Evolutionary conservation across 805 yeast species (phyloP).

Genomic region (Ogataea methylovora): DNA sequence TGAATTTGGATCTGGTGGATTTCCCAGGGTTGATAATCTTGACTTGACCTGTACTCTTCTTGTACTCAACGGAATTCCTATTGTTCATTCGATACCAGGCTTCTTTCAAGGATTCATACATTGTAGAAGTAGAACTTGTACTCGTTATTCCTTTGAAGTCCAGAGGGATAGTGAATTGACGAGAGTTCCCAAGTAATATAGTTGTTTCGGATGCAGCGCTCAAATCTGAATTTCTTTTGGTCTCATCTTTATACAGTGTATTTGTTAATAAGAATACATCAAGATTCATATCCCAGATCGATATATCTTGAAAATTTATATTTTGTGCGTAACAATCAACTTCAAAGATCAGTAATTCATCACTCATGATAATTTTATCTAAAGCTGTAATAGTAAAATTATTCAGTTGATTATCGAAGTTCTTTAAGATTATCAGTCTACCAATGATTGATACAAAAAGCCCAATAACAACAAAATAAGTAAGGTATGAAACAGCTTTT

Average conservation of each 20-base stretch:
- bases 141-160: constrained; percentile 20
- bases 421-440: constrained; percentile 17
- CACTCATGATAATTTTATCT: constrained; percentile 23
- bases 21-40: constrained; percentile 22
- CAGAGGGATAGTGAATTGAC: constrained; percentile 23
- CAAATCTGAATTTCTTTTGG: constrained; percentile 1
- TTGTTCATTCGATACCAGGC: constrained; percentile 17
- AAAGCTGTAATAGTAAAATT: constrained; percentile 17
- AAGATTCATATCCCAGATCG: constrained; percentile 23
- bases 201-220: constrained; percentile 16
- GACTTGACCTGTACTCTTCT: constrained; percentile 21
- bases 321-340: constrained; percentile 18
- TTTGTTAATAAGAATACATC: constrained; percentile 25
- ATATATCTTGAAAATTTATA: constrained; percentile 23
- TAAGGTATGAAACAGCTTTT: constrained; percentile 8
- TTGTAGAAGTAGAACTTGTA: constrained; percentile 3
- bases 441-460: constrained; percentile 5
- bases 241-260: constrained; percentile 6
- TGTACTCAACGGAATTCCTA: constrained; percentile 5
- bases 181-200: constrained; percentile 24
- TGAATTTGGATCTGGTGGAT: constrained; percentile 12
- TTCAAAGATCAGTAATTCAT: constrained; percentile 24
- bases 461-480: constrained; percentile 9
- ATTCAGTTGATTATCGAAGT: constrained; percentile 18
- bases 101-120: constrained; percentile 7